Evolutionary conservation across 257 asterid species (phyloP), one percentile per base, ranked within the genome.

Genomic region (Fraxinus pennsylvanica): DNA sequence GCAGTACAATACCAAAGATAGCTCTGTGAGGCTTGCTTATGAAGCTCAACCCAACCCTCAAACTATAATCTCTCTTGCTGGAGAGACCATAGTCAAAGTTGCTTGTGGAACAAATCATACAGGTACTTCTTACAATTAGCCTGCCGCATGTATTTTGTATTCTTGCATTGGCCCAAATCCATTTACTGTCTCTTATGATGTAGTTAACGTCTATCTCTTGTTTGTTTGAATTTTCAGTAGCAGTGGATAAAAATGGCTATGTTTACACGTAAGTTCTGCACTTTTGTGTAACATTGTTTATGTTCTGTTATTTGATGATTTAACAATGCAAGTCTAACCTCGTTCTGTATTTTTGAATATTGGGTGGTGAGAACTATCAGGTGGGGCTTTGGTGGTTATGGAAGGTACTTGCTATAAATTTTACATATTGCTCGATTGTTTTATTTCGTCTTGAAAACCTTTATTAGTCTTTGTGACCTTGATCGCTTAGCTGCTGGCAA

Each of bases 341-440:
- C 19, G 21, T 50, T 74, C 1, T 57, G 29, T 75, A 47, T 77
- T 65, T 76, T 61, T 78, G 57, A 71, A 22, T 72, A n/a, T 73
- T 7, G 66, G 77, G 3, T 57, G 45, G 3, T 33, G 54, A 73
- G 27, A 85, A 68, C 69, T 15, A 74, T 61, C 80, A 96, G 99
- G 89, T 96, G 99, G 99, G 98, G 98, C 82, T 92, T 74, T 85
- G 99, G 99, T 83, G 99, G 99, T 79, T 89, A 96, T 81, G 99
- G 99, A 84, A 95, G 99, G 99, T 95, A 80, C 25, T 77, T 80
- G 61, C 78, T 74, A 6, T 78, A 72, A 41, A 17, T 79, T 45
- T 76, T 63, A 30, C 73, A 73, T 32, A 12, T 9, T 61, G 15
- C 35, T 2, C 0, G 5, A 25, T 8, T 8, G 19, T 50, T 39